Conservation (phyloP, 495 filamentous ascomycete species). For the Amniculicola lignicola region DNA sequence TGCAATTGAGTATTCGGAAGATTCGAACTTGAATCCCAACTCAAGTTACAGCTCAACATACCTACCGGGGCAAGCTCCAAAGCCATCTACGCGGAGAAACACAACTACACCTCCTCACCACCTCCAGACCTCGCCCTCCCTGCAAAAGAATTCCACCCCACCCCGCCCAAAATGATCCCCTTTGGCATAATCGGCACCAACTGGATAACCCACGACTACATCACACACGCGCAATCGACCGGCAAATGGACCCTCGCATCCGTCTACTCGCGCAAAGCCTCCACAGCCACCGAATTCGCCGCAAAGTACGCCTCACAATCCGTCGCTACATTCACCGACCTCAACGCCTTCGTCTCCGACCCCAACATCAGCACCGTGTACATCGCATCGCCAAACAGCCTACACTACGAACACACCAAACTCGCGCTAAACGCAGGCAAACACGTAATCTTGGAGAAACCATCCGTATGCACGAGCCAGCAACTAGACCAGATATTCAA, state of each 20-base stretch:
- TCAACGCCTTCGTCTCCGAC: slow-evolving; percentile 39
- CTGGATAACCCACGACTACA: slow-evolving; percentile 44
- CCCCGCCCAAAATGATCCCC: slow-evolving; percentile 30
- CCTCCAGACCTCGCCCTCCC: no score
- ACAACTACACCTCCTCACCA: no score
- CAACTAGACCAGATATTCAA: slow-evolving; percentile 69
- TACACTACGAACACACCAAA: slow-evolving; percentile 64
- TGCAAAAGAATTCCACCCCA: no score
- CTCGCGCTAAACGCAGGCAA: slow-evolving; percentile 70
- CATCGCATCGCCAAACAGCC: slow-evolving; percentile 50
- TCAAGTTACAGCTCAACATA: no score
- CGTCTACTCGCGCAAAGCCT: slow-evolving; percentile 39
- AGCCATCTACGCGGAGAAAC: no score
- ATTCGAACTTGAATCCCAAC: no score
- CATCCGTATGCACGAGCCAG: slow-evolving; percentile 68
- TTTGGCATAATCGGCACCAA: slow-evolving; percentile 36
- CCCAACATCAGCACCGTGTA: slow-evolving; percentile 47
- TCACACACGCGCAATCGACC: slow-evolving; percentile 37
- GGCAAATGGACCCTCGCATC: slow-evolving; percentile 36
- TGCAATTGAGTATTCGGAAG: no score
- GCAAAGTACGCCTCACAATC: slow-evolving; percentile 23
- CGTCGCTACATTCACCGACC: slow-evolving; percentile 32
- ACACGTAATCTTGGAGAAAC: slow-evolving; percentile 87
- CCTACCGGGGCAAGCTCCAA: no score
- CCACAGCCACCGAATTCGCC: slow-evolving; percentile 35